phyloP scores from a whole-genome alignment of 2,329 filamentous ascomycete genomes.

The Tolypocladium tundrense region DNA sequence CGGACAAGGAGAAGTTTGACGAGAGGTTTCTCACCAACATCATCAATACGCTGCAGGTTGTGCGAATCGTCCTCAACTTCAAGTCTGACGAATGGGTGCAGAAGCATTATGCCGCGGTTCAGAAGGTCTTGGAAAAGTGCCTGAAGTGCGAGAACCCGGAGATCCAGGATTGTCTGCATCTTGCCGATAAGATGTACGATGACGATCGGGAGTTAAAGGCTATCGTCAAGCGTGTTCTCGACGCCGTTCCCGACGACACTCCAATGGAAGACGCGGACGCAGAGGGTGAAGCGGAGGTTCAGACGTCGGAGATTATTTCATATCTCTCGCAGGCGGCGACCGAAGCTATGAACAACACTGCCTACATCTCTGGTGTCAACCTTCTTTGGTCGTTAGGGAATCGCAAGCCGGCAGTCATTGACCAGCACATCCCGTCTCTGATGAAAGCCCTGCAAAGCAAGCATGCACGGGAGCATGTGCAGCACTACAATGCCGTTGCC shows the following conservation, averaged over 20 bases:
- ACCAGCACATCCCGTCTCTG: constrained; percentile 74
- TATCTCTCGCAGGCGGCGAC: constrained; percentile 80
- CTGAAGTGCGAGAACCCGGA: constrained; percentile 83
- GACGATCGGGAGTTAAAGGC: constrained; percentile 63
- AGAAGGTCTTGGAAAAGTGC: constrained; percentile 83
- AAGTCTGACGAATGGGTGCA: constrained; percentile 88
- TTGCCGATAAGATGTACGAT: constrained; percentile 58
- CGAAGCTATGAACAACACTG: constrained; percentile 71
- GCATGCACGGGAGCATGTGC: constrained; percentile 87
- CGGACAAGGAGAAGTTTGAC: constrained; percentile 62
- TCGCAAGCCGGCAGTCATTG: constrained; percentile 76
- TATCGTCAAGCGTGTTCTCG: constrained; percentile 70
- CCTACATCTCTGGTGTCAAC: constrained; percentile 83
- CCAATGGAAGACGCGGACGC: constrained; percentile 68
- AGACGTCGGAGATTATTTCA: constrained; percentile 77
- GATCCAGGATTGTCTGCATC: constrained; percentile 84
- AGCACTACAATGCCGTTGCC: constrained; percentile 52
- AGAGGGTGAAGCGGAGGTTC: constrained; percentile 71
- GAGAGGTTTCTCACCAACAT: constrained; percentile 80
- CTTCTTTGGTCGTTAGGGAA: constrained; percentile 85
- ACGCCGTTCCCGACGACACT: constrained; percentile 71
- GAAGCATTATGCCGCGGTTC: constrained; percentile 63
- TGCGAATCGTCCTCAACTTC: constrained; percentile 79
- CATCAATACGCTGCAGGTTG: constrained; percentile 86
- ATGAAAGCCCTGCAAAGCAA: constrained; percentile 93